Evolutionary conservation across 78 protist genomes (phyloP).

Genomic region (Fonticula alba): DNA sequence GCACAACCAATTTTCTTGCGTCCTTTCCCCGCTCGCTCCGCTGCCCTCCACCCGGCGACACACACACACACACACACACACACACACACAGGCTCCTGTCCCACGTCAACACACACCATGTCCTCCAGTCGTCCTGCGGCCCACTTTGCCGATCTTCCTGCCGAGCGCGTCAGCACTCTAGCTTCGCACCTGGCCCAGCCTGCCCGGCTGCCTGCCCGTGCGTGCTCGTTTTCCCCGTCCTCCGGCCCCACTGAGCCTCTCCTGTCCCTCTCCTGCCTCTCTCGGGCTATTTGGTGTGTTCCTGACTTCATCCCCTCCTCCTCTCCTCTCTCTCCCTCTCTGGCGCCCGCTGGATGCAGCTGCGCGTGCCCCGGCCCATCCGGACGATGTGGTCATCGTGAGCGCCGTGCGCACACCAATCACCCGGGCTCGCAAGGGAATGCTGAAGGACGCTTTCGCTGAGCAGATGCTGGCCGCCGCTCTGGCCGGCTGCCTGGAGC

Average conservation of each 20-base stretch:
- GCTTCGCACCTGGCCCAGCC: not conserved
- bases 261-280: too few relatives aligned
- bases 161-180: not conserved
- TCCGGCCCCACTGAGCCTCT: slow-evolving; percentile 1
- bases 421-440: slow-evolving; percentile 46
- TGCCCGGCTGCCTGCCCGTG: not conserved
- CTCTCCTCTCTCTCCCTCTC: too few relatives aligned
- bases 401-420: slow-evolving; percentile 34
- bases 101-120: not conserved
- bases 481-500: not conserved
- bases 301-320: too few relatives aligned
- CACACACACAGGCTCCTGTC: not conserved
- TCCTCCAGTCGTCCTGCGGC: not conserved
- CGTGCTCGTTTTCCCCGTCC: slow-evolving; percentile 7
- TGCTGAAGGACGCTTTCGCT: slow-evolving; percentile 45
- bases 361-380: too few relatives aligned
- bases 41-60: not conserved
- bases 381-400: too few relatives aligned
- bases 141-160: not conserved
- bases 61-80: slow-evolving; percentile 1
- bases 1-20: not conserved
- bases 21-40: not conserved
- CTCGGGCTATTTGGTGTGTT: too few relatives aligned
- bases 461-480: slow-evolving; percentile 33
- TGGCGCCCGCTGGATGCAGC: too few relatives aligned